Conservation (phyloP, 2,329 filamentous ascomycete species). For the Dryadomyces quercivorus region DNA sequence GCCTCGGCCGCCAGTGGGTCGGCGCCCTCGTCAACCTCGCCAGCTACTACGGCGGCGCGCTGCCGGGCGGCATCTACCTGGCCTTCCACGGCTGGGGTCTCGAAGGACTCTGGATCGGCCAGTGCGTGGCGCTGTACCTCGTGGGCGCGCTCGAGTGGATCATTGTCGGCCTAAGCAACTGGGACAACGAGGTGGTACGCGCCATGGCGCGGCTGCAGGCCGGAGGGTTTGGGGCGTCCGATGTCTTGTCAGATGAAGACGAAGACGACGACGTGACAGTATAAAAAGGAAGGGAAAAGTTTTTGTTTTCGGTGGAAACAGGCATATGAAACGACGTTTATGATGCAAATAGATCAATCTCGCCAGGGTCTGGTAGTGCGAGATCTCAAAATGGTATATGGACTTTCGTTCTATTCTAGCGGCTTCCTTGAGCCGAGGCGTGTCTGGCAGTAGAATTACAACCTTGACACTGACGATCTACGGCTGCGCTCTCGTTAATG, state of each 20-base stretch:
- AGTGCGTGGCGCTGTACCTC: slow-evolving; percentile 69
- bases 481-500: too few relatives aligned
- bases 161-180: slow-evolving; percentile 66
- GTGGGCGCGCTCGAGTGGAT: slow-evolving; percentile 70
- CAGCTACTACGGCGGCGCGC: slow-evolving; percentile 71
- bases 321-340: too few relatives aligned
- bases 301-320: neutral
- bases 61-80: slow-evolving; percentile 72
- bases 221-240: slow-evolving; percentile 11
- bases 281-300: neutral
- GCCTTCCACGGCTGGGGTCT: slow-evolving; percentile 81
- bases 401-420: too few relatives aligned
- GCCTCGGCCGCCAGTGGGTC: slow-evolving; percentile 79
- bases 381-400: too few relatives aligned
- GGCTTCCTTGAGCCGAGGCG: too few relatives aligned
- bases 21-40: slow-evolving; percentile 72
- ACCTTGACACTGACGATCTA: too few relatives aligned
- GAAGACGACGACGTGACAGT: neutral
- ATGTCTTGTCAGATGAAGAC: neutral
- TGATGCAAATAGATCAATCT: too few relatives aligned
- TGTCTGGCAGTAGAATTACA: too few relatives aligned
- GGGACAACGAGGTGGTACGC: slow-evolving; percentile 59
- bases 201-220: slow-evolving; percentile 60
- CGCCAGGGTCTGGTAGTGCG: too few relatives aligned
- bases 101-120: slow-evolving; percentile 69